Conservation (phyloP, 768 basidiomycete species). For the Hygrophoropsis aurantiaca region DNA sequence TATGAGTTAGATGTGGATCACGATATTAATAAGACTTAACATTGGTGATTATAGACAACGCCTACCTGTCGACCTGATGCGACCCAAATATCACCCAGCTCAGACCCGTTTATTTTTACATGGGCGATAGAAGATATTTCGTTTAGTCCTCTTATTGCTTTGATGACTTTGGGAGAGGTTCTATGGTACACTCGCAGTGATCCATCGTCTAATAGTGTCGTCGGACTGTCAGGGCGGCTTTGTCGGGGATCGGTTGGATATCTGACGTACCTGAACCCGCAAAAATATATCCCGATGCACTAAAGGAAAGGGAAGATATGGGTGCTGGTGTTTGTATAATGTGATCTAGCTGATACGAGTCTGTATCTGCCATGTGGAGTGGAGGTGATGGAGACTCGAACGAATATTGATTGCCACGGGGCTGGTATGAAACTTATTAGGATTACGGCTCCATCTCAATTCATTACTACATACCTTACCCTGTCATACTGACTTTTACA, state of each 20-base stretch:
- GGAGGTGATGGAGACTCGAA: too few relatives aligned
- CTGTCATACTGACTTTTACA: not conserved
- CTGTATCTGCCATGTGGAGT: too few relatives aligned
- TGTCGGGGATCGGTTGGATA: too few relatives aligned
- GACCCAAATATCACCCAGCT: constrained; percentile 58
- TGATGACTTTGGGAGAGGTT: constrained; percentile 57
- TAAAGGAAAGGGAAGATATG: constrained; percentile 54
- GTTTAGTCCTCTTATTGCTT: constrained; percentile 57
- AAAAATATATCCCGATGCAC: constrained; percentile 48
- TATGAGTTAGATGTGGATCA: not conserved
- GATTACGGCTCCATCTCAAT: too few relatives aligned
- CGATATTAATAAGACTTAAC: constrained; percentile 10
- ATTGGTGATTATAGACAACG: too few relatives aligned
- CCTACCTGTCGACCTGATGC: constrained; percentile 64
- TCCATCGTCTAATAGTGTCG: constrained; percentile 67
- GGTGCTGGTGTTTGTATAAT: constrained; percentile 46
- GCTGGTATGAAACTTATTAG: too few relatives aligned
- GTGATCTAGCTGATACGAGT: not conserved
- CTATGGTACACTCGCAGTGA: constrained; percentile 64
- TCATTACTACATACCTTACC: not conserved
- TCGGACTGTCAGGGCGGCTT: too few relatives aligned
- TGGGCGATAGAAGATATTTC: constrained; percentile 68
- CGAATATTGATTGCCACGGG: too few relatives aligned
- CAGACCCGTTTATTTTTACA: constrained; percentile 37
- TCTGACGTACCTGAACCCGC: constrained; percentile 65